phyloP scores from a whole-genome alignment of 768 basidiomycete genomes.

The Russula lepida region DNA sequence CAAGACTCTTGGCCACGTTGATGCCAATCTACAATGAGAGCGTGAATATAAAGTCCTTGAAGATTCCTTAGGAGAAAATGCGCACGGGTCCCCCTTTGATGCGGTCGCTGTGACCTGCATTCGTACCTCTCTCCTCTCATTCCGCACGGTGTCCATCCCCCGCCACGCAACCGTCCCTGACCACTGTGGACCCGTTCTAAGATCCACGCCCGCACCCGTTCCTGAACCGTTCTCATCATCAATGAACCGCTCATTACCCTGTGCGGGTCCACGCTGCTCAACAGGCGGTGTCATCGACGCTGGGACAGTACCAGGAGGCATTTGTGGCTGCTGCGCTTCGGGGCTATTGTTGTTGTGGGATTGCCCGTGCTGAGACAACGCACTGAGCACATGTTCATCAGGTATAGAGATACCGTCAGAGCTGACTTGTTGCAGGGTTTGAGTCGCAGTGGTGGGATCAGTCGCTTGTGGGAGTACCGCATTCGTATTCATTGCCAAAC shows the following conservation, averaged over 20 bases:
- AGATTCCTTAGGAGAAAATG: neutral
- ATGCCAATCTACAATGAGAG: neutral
- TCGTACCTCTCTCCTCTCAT: constrained; percentile 17
- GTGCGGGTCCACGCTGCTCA: constrained; percentile 10
- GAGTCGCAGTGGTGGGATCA: neutral
- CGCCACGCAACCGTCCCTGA: constrained; percentile 14
- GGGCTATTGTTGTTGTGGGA: neutral
- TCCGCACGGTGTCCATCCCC: constrained; percentile 3
- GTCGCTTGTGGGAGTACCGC: neutral
- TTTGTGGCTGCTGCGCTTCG: neutral
- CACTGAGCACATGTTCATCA: neutral
- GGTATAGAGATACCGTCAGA: neutral
- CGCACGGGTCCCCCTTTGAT: constrained; percentile 12
- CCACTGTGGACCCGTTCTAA: constrained; percentile 3
- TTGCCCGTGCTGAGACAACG: neutral
- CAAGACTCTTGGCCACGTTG: constrained; percentile 15
- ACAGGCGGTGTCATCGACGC: constrained; percentile 16
- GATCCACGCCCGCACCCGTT: neutral
- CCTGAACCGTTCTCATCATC: neutral
- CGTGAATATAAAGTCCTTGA: neutral
- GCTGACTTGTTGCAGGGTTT: neutral
- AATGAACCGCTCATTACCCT: neutral
- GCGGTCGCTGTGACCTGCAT: constrained; percentile 13
- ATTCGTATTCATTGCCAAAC: neutral
- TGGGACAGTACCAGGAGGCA: neutral